phyloP scores from a whole-genome alignment of 176 grass and related monocot species.

The Oryza coarctata region DNA sequence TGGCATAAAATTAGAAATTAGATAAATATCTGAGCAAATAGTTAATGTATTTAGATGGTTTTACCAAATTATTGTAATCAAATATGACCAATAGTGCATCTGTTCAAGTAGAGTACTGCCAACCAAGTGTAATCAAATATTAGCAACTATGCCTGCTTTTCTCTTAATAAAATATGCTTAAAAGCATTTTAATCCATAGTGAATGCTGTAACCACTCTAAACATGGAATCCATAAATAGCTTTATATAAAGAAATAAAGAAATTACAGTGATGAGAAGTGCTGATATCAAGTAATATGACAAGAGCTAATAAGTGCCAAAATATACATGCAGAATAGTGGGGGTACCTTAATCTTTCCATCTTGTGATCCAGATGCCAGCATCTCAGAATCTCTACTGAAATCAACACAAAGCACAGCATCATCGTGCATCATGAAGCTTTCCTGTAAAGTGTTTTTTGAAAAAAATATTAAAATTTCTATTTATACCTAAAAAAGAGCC shows the following conservation, averaged over 20 bases:
- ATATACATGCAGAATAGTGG: background rate
- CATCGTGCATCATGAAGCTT: slow-evolving; percentile 99
- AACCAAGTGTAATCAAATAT: slow-evolving; percentile 2
- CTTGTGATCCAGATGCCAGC: slow-evolving; percentile 88
- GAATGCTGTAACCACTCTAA: slow-evolving; percentile 7
- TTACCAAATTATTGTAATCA: background rate
- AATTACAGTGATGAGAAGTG: background rate
- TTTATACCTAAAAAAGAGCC: background rate
- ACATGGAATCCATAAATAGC: background rate
- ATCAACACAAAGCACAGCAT: slow-evolving; percentile 88
- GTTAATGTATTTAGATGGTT: background rate
- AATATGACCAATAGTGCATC: background rate
- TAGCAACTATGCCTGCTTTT: background rate
- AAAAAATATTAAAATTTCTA: slow-evolving; percentile 21
- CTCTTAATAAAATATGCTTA: slow-evolving; percentile 17
- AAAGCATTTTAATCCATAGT: slow-evolving; percentile 3
- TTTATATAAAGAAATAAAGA: background rate
- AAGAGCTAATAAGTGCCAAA: background rate
- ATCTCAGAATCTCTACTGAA: slow-evolving; percentile 99
- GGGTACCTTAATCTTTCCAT: slow-evolving; percentile 98
- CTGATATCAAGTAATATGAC: background rate
- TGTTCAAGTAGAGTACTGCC: background rate
- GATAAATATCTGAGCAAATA: background rate
- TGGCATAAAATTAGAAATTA: background rate
- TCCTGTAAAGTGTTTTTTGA: slow-evolving; percentile 62